Percentiles rank a stretch among this genome's conserved stretches.
phyloP scores from a whole-genome alignment of 805 yeast genomes.

The Starmerella stellata region DNA sequence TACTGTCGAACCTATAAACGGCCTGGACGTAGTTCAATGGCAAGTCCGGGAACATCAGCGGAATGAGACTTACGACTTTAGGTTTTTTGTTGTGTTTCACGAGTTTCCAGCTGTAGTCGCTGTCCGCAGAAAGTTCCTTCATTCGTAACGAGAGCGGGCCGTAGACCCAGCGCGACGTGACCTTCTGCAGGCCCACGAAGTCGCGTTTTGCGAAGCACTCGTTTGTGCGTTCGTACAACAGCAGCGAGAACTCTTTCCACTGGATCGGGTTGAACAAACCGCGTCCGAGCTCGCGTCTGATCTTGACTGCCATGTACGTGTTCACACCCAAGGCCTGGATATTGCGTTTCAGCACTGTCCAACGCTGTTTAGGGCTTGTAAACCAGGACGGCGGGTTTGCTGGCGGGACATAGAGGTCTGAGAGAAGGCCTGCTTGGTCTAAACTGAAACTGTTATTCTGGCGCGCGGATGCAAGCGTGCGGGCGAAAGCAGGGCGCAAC shows the following conservation, averaged over 20 bases:
- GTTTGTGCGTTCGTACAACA: slow-evolving; percentile 58
- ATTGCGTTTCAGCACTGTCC: slow-evolving; percentile 17
- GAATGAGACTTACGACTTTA: slow-evolving; percentile 50
- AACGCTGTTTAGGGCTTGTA: slow-evolving; percentile 15
- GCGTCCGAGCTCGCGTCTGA: slow-evolving; percentile 17
- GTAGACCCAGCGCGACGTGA: slow-evolving; percentile 44
- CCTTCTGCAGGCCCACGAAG: slow-evolving; percentile 30
- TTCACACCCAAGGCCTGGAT: slow-evolving; percentile 17
- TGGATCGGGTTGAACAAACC: slow-evolving; percentile 30
- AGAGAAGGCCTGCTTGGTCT: slow-evolving; percentile 19
- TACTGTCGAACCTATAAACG: slow-evolving; percentile 44
- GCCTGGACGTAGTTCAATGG: slow-evolving; percentile 41
- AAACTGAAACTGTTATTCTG: slow-evolving; percentile 10
- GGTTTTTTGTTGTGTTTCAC: slow-evolving; percentile 54
- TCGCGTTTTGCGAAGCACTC: slow-evolving; percentile 53
- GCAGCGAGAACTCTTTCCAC: slow-evolving; percentile 78
- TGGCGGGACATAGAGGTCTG: slow-evolving; percentile 26
- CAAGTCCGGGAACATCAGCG: slow-evolving; percentile 40
- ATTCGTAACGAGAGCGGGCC: slow-evolving; percentile 38
- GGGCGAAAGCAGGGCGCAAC: no score
- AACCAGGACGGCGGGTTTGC: slow-evolving; percentile 19
- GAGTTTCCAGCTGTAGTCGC: slow-evolving; percentile 59
- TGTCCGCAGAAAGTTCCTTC: slow-evolving; percentile 36
- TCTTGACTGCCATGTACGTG: slow-evolving; percentile 18
- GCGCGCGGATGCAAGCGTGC: background rate